phyloP scores from a whole-genome alignment of 176 grass and related monocot species.

The Ensete ventricosum region DNA sequence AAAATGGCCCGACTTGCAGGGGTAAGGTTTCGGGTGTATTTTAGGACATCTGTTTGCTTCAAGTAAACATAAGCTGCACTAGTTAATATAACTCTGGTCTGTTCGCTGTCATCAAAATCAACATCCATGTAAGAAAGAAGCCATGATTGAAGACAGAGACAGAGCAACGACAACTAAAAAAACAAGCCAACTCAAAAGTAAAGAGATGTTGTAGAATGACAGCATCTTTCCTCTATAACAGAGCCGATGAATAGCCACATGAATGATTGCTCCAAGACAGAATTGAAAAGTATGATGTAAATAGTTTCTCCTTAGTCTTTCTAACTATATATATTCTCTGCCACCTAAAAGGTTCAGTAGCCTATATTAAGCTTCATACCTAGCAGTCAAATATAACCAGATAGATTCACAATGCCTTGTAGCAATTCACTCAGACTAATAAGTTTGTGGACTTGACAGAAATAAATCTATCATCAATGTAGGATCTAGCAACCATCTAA shows the following conservation, averaged over 20 bases:
- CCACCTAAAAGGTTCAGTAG: no score
- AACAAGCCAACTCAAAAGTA: not conserved
- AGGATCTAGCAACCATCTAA: no score
- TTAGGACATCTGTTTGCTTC: constrained; percentile 57
- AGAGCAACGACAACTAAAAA: not conserved
- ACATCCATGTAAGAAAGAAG: not conserved
- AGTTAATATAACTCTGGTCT: constrained; percentile 59
- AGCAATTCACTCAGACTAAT: no score
- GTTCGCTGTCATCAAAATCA: constrained; percentile 48
- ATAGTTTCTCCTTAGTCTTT: no score
- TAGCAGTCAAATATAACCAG: no score
- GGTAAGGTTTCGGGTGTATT: constrained; percentile 82
- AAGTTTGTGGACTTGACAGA: not conserved
- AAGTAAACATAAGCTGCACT: constrained; percentile 92
- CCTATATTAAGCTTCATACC: no score
- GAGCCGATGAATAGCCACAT: no score
- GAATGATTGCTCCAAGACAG: no score
- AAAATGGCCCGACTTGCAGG: constrained; percentile 73
- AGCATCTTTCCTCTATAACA: no score
- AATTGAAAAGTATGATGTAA: no score
- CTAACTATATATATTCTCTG: no score
- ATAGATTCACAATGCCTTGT: no score
- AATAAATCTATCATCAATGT: not conserved
- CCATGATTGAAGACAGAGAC: not conserved
- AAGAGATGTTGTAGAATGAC: not conserved